Evolutionary conservation across 108 stramenopile genomes (phyloP).

Genomic region (Cylindrotheca fusiformis): DNA sequence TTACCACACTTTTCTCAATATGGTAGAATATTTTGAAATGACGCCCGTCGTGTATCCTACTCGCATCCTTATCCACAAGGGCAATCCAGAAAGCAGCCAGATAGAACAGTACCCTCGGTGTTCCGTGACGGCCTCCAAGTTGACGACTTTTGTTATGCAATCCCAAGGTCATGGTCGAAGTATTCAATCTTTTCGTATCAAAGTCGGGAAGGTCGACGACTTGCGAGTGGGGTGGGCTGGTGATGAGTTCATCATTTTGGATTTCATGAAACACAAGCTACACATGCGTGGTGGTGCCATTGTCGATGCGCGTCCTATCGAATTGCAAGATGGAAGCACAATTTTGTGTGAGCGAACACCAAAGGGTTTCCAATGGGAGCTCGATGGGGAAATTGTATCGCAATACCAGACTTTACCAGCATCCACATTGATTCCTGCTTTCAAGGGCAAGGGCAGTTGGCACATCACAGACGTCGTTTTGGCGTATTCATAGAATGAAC

Average conservation of each 20-base stretch:
- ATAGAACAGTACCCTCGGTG: not conserved
- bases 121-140: not conserved
- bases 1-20: conserved; percentile 8
- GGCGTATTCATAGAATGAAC: too few relatives aligned
- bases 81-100: not conserved
- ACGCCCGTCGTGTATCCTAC: conserved; percentile 24
- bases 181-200: not conserved
- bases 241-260: not conserved
- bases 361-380: not conserved
- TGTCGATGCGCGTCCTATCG: not conserved
- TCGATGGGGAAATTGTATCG: not conserved
- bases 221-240: not conserved
- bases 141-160: not conserved
- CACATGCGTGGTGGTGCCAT: not conserved
- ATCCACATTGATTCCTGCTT: conserved; percentile 1
- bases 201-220: not conserved
- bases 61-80: not conserved
- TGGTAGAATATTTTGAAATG: conserved; percentile 33
- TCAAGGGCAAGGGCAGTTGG: not conserved
- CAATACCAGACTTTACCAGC: not conserved
- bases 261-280: not conserved
- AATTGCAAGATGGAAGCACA: not conserved
- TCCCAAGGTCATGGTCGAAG: not conserved
- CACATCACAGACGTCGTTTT: not conserved
- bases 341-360: not conserved